Evolutionary conservation across 257 asterid species (phyloP), one percentile per base, ranked within the genome.

Genomic region (Coffea canephora): DNA sequence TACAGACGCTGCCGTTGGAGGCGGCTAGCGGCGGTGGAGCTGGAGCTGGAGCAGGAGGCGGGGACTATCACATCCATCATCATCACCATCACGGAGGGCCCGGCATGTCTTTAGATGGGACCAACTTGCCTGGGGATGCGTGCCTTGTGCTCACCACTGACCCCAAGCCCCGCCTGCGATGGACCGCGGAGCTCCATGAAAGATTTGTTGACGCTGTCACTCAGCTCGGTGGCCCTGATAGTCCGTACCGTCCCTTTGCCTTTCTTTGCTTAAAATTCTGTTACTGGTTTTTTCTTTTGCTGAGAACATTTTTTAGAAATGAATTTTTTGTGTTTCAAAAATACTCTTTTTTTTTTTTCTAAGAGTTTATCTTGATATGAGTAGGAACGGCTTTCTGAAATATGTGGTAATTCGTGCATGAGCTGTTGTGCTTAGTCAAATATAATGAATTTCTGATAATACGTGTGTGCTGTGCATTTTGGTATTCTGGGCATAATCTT

Each of bases 171-270:
- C 91, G 94, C 13, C 94, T 90, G 81, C 87, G 90, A 19, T 90
- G 94, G 94, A 88, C 92, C 15, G 84, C 81, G 16, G 94, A 90
- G 83, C 92, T 90, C 9, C 94, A 90, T 45, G 91, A 88, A 75
- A 80, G 89, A 39, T 90, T 90, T 52, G 85, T 90, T 14, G 90
- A 90, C 3, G 94, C 91, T 1, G 88, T 90, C 25, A 75, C 82
- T 14, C 88, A 90, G 83, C 94, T 90, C 46, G 94, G 94, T 34
- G 94, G 92, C 87, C 91, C 91, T 41, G 89, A 89, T 72, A 88
- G 93, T 89, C 14, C 0, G 90, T 87, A 54, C 79, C 3, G 21
- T 50, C n/a, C 41, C 25, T 36, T 75, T 48, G 39, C 61, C 67
- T 61, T 61, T 18, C n/a, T 23, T 54, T 65, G 31, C 8, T 73